Evolutionary conservation across 441 rosid species (phyloP).

Genomic region (Pelargonium citronellum): DNA sequence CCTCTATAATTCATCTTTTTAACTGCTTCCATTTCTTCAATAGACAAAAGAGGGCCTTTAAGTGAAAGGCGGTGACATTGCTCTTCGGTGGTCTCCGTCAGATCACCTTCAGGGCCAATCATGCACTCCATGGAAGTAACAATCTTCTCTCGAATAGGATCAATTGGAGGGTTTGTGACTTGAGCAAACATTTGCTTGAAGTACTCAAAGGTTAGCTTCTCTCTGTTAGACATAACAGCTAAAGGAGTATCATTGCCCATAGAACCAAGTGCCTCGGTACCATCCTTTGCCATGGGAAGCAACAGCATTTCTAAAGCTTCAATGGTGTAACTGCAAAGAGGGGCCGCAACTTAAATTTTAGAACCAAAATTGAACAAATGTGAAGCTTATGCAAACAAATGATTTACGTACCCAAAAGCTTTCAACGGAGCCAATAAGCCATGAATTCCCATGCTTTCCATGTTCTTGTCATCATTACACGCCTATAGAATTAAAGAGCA

Average conservation of each 20-base stretch:
- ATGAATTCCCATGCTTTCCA: constrained; percentile 89
- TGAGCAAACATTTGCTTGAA: constrained; percentile 99
- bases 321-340: constrained; percentile 70
- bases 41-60: constrained; percentile 83
- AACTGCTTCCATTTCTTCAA: constrained; percentile 77
- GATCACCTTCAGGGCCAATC: constrained; percentile 99
- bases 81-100: constrained; percentile 95
- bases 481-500: constrained; percentile 39
- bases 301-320: constrained; percentile 98
- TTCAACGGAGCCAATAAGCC: constrained; percentile 90
- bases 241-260: constrained; percentile 99
- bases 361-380: constrained; percentile 9
- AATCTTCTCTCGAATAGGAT: constrained; percentile 98
- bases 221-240: constrained; percentile 95
- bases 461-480: constrained; percentile 63
- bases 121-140: constrained; percentile 99
- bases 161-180: constrained; percentile 99
- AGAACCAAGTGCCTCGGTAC: constrained; percentile 97
- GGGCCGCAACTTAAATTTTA: constrained; percentile 21
- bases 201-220: constrained; percentile 86
- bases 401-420: constrained; percentile 83
- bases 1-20: constrained; percentile 92
- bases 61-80: constrained; percentile 97
- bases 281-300: constrained; percentile 99
- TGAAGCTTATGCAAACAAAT: neutral